Conservation (phyloP, 1,139 yeast genomes). For the Saccharomycopsis hybrid region DNA sequence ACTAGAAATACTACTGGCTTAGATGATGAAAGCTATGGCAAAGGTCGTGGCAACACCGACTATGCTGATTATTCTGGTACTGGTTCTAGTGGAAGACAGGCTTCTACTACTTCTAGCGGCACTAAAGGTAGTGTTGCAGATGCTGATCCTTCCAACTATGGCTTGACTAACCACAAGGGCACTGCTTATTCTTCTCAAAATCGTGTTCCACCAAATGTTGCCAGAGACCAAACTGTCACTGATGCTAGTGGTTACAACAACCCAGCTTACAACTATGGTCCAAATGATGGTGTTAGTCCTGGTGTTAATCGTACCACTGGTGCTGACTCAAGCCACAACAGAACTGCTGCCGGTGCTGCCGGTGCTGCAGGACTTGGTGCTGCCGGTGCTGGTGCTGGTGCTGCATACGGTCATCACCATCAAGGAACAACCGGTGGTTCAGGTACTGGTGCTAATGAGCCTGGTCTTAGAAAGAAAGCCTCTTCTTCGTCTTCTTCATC, state of each 20-base stretch:
- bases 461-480: too few species aligned
- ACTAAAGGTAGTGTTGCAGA: neutral
- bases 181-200: neutral
- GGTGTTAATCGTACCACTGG: too few species aligned
- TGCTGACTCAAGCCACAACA: neutral
- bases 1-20: neutral
- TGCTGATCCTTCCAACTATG: neutral
- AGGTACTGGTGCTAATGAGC: too few species aligned
- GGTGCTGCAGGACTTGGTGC: neutral
- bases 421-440: neutral
- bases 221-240: neutral
- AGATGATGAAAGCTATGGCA: too few species aligned
- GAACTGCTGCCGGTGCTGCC: neutral
- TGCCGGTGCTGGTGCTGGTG: constrained; percentile 2
- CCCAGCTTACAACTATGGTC: too few species aligned
- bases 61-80: neutral
- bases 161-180: constrained; percentile 5
- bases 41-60: too few species aligned
- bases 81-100: neutral
- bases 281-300: too few species aligned
- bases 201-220: neutral
- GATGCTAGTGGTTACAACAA: neutral
- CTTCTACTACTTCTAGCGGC: neutral
- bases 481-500: too few species aligned
- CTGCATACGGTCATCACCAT: neutral